phyloP scores from a whole-genome alignment of 176 grass and related monocot genomes.

The Panicum miliaceum region DNA sequence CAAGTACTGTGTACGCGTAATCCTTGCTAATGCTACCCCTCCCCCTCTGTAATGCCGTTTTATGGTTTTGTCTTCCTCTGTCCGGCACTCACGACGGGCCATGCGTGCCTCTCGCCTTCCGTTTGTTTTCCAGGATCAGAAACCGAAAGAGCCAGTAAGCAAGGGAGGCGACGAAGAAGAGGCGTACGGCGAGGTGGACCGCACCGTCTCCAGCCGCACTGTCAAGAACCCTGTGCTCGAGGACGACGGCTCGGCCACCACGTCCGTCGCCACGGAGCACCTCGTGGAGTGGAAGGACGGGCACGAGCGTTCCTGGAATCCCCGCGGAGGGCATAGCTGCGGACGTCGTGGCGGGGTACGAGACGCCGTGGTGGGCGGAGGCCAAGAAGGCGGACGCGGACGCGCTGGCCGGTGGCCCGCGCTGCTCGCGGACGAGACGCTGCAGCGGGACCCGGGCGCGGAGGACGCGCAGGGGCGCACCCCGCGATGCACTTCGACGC shows the following conservation, averaged over 20 bases:
- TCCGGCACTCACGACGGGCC: no score
- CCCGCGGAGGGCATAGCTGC: constrained; percentile 68
- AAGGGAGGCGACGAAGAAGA: constrained; percentile 52
- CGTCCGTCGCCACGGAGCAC: constrained; percentile 62
- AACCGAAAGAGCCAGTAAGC: constrained; percentile 15
- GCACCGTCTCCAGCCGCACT: constrained; percentile 75
- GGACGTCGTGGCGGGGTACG: constrained; percentile 83
- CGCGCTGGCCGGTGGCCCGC: constrained; percentile 36
- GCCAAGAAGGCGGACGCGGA: constrained; percentile 70
- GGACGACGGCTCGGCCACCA: constrained; percentile 66
- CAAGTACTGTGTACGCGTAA: no score
- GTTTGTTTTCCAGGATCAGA: constrained; percentile 80
- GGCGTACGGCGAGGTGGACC: constrained; percentile 78
- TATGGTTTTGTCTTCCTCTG: no score
- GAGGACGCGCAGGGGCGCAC: constrained; percentile 85
- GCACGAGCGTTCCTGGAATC: constrained; percentile 72
- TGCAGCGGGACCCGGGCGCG: constrained; percentile 67
- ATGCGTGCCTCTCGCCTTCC: no score
- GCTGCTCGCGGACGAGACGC: constrained; percentile 63
- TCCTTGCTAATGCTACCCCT: no score
- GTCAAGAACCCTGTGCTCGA: constrained; percentile 61
- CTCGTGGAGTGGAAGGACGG: constrained; percentile 91
- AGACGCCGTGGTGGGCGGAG: constrained; percentile 84
- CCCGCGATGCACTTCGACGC: constrained; percentile 77
- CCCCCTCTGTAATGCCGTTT: no score